Conservation (phyloP, 495 filamentous ascomycete genomes). For the Tuber brumale region DNA sequence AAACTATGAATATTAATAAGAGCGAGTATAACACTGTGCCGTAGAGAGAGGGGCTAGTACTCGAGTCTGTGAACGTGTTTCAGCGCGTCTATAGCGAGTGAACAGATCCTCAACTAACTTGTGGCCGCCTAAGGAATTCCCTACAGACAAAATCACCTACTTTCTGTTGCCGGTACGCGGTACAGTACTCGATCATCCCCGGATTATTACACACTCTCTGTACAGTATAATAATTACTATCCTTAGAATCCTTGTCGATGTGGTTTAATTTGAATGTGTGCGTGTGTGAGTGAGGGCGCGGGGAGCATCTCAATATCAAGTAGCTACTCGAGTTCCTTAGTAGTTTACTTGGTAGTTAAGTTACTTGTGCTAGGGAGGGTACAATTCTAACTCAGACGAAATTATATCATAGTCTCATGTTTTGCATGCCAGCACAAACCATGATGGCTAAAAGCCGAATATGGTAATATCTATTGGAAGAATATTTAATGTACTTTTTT, state of each 20-base stretch:
- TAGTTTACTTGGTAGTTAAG: neutral
- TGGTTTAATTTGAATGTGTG: neutral
- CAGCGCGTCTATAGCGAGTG: neutral
- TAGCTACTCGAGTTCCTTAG: neutral
- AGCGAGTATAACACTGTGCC: neutral
- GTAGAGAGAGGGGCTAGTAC: neutral
- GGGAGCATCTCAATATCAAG: neutral
- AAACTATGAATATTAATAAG: slow-evolving; percentile 1
- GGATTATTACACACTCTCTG: neutral
- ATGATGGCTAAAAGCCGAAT: neutral
- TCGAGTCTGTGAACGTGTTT: neutral
- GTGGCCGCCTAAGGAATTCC: neutral
- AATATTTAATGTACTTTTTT: neutral
- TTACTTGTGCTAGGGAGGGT: neutral
- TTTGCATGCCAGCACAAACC: neutral
- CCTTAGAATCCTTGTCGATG: neutral
- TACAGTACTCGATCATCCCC: neutral
- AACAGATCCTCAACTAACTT: neutral
- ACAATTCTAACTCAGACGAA: neutral
- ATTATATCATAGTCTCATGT: neutral
- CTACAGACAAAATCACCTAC: neutral
- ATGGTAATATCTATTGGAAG: neutral
- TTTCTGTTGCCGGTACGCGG: neutral
- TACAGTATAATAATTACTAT: neutral
- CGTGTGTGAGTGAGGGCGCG: neutral